phyloP scores from a whole-genome alignment of 2,329 filamentous ascomycete genomes.

The Dothideomycetes sp. region DNA sequence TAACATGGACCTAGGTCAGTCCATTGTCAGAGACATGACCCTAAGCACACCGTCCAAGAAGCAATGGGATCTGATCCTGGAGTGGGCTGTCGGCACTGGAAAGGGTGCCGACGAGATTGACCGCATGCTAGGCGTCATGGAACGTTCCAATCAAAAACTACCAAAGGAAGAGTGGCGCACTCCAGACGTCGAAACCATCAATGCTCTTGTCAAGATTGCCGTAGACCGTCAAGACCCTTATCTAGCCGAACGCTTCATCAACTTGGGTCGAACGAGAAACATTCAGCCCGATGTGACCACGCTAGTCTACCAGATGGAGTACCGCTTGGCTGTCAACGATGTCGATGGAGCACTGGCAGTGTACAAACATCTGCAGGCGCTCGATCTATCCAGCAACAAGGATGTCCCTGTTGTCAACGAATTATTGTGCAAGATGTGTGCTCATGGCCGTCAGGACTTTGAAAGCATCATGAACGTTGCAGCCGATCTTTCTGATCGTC shows the following conservation, averaged over 20 bases:
- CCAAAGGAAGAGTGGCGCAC: constrained; percentile 30
- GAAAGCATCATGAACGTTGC: constrained; percentile 64
- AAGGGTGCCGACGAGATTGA: constrained; percentile 63
- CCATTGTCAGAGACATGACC: constrained; percentile 42
- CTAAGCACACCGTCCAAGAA: constrained; percentile 22
- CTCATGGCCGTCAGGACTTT: constrained; percentile 52
- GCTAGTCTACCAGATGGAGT: constrained; percentile 64
- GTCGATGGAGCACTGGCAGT: constrained; percentile 58
- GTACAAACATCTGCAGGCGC: constrained; percentile 53
- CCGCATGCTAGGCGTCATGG: constrained; percentile 62
- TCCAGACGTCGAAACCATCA: constrained; percentile 60
- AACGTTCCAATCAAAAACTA: constrained; percentile 29
- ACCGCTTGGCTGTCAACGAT: constrained; percentile 64
- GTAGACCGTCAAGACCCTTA: constrained; percentile 61
- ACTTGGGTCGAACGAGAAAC: constrained; percentile 54
- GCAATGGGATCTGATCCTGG: constrained; percentile 62
- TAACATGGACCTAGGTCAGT: constrained; percentile 53
- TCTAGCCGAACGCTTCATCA: constrained; percentile 63
- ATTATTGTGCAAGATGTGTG: constrained; percentile 61
- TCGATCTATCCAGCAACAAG: constrained; percentile 47
- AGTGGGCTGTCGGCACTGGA: constrained; percentile 65
- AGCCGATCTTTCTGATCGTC: constrained; percentile 61
- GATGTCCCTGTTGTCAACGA: constrained; percentile 59
- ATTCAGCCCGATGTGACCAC: constrained; percentile 62
- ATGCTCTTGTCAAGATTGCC: constrained; percentile 64